Conservation (phyloP, 129 eudicot species). For the Glebionis coronaria region DNA sequence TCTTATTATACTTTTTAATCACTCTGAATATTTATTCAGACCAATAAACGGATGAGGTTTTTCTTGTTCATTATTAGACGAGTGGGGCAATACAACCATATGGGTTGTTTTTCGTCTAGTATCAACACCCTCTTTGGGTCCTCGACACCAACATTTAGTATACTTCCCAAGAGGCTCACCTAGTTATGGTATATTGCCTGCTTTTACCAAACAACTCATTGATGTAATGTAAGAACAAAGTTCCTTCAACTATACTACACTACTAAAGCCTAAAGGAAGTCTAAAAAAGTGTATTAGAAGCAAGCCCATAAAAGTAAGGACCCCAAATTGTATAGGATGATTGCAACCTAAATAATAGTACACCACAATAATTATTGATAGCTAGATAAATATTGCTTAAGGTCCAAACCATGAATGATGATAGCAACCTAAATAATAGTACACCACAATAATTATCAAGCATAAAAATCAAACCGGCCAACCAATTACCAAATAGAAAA, state of each 20-base stretch:
- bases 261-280: conserved; percentile 7
- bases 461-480: conserved; percentile 17
- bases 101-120: neutral
- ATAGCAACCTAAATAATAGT: conserved; percentile 30
- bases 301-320: conserved; percentile 12
- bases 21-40: neutral
- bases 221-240: neutral
- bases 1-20: neutral
- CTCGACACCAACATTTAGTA: too few relatives aligned
- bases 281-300: conserved; percentile 23
- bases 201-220: neutral
- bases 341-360: conserved; percentile 30
- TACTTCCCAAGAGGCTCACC: neutral
- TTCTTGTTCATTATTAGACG: neutral
- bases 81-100: neutral
- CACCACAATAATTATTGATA: conserved; percentile 23
- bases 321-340: conserved; percentile 22
- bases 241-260: neutral
- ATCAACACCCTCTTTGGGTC: neutral
- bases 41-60: neutral
- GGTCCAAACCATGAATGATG: conserved; percentile 28
- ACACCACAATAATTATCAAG: conserved; percentile 15
- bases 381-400: conserved; percentile 16
- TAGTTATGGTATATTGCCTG: neutral
- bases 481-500: conserved; percentile 28